Evolutionary conservation across 169 alveolate genomes (phyloP), one percentile per base, ranked within the genome.

Genomic region (Toxoplasma gondii): DNA sequence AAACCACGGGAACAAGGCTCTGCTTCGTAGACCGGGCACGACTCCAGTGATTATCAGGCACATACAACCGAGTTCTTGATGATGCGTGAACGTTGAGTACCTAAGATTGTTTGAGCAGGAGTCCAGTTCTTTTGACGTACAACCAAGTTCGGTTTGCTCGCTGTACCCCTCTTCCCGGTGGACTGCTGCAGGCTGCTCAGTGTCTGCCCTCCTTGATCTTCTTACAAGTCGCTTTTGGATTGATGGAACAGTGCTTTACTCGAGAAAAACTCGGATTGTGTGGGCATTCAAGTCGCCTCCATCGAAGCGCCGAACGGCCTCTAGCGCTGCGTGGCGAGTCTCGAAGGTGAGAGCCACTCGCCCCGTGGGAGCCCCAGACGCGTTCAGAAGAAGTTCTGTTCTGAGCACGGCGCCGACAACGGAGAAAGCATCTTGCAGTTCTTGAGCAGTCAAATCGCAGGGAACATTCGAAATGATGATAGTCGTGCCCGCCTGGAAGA

Each of bases 231-330:
- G n/a, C n/a, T n/a, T n/a, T n/a, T n/a, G n/a, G n/a, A n/a, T n/a
- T n/a, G n/a, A n/a, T n/a, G 82, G 38, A 69, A 69, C 82, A n/a
- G n/a, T 78, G 43, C 31, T 10, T 41, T 81, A 93, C 53, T 93
- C 95, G 29, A 93, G 91, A 58, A 93, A 93, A 0, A 93, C 95
- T 19, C 95, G 49, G 0, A 93, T 93, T 44, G 88, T 58, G 29
- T 93, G 93, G 29, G 86, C 94, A 41, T 93, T 93, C 43, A 93
- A 83, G 88, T 93, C 95, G 22, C 95, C 95, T 1, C 95, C 95
- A 39, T 93, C 95, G 84, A 93, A 93, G 17, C 95, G 45, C 2
- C 94, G 49, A 24, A 88, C 93, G 24, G 95, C 92, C 38, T 84
- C 92, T 0, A 88, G 19, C 10, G 95, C 94, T 4, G 45, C 83